Base-by-base conservation (phyloP, 495 filamentous ascomycete genomes). In the Podospora australis region DNA sequence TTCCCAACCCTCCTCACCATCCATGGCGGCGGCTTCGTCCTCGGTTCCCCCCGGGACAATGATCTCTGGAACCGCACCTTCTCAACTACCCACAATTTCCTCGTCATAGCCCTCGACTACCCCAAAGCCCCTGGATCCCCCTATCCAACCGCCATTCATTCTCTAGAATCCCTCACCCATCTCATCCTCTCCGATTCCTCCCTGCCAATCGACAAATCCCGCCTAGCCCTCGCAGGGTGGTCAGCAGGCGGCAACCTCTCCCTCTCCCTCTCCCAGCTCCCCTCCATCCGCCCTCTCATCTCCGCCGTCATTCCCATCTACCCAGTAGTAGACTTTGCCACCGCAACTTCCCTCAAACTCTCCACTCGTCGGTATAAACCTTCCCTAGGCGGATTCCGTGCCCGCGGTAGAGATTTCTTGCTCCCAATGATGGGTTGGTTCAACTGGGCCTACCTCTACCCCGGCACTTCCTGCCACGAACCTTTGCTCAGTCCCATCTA, bases 11-110 rank as follows among this genome's bases (percentile, higher is more conserved):
- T 71, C 19, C 62, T 68, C 13, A 65, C 56, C 35, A 62, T 66
- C 53, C 67, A 71, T 49, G 68, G 70, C 49, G 68, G 70, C 39
- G 70, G 65, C 11, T 72, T 70, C 50, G 59, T 60, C 29, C 4
- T 71, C 19, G 67, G 70, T 42, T 6, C 26, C 2, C 21, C 60
- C 4, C 39, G 41, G 20, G 60, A 71, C 50, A 63, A 66, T 50
- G 69, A 71, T 54, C 40, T 10, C 6, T 70, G 67, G 67, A 71
- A 70, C 51, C 42, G 39, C 8, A 26, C 49, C 38, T 71, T 69
- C 38, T 58, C 66, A 20, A 45, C 38, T 11, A 50, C 50, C 36
- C 52, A 67, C 56, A 17, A 42, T 28, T 51, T 60, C 45, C 60
- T 70, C 11, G 67, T 70, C 3, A 41, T 71, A 28, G 58, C 56